Conservation (phyloP, 495 filamentous ascomycete species). For the Massariosphaeria phaeospora region DNA sequence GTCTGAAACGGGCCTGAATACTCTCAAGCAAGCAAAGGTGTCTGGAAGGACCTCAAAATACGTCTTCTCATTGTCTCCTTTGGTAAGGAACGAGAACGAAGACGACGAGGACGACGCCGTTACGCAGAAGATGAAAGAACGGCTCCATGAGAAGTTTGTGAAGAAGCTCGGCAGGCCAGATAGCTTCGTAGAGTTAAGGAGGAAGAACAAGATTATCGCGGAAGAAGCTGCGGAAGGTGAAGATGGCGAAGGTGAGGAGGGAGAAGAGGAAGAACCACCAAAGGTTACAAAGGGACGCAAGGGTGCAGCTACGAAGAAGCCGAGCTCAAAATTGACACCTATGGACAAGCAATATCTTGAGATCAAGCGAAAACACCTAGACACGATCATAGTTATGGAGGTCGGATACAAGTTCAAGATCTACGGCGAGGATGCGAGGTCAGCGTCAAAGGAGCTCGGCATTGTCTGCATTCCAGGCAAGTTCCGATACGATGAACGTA, state of each 20-base stretch:
- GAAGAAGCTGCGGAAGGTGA: constrained; percentile 48
- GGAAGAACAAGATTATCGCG: constrained; percentile 49
- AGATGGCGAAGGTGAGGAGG: constrained; percentile 37
- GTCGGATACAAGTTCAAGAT: constrained; percentile 98
- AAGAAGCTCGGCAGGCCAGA: constrained; percentile 82
- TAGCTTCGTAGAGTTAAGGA: constrained; percentile 64
- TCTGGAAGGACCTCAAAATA: constrained; percentile 47
- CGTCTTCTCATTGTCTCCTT: constrained; percentile 47
- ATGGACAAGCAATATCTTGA: constrained; percentile 91
- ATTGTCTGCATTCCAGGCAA: constrained; percentile 98
- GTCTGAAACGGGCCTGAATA: constrained; percentile 18
- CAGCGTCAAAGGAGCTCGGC: constrained; percentile 82
- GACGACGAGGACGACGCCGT: constrained; percentile 46
- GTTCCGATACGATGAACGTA: constrained; percentile 83
- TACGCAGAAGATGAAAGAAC: constrained; percentile 52
- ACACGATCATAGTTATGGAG: constrained; percentile 83
- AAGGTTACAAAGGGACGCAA: constrained; percentile 56
- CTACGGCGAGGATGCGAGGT: constrained; percentile 93
- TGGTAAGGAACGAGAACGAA: constrained; percentile 40
- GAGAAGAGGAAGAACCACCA: constrained; percentile 48
- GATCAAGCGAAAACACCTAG: constrained; percentile 87
- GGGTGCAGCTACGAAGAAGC: constrained; percentile 55
- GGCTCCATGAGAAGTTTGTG: constrained; percentile 79
- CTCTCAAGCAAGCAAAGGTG: constrained; percentile 25
- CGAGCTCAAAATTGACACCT: constrained; percentile 70